Conservation (phyloP, 2,329 filamentous ascomycete species). For the Cytospora piceae region DNA sequence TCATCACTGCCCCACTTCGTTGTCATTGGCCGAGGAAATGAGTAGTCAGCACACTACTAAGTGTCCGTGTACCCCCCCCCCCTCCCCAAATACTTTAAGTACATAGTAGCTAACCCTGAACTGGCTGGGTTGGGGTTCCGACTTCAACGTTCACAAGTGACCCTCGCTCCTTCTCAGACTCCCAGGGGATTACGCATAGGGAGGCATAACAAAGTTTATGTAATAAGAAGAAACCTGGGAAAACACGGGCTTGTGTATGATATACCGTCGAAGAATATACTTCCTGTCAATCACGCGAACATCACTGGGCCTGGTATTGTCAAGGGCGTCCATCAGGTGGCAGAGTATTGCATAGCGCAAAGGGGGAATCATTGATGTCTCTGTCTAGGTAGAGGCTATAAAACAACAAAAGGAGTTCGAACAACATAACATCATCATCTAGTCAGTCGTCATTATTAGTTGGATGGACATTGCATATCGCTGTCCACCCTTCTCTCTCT, state of each 20-base stretch:
- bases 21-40: not conserved
- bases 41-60: too few relatives aligned
- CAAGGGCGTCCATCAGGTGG: not conserved
- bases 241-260: not conserved
- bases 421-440: conserved; percentile 25
- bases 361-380: conserved; percentile 32
- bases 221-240: not conserved
- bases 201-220: too few relatives aligned
- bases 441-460: conserved; percentile 26
- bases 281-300: not conserved
- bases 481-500: conserved; percentile 10
- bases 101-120: too few relatives aligned
- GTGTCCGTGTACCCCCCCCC: too few relatives aligned
- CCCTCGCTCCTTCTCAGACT: too few relatives aligned
- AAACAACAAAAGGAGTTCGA: conserved; percentile 12
- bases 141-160: too few relatives aligned
- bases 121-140: too few relatives aligned
- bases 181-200: too few relatives aligned
- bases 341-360: conserved; percentile 17
- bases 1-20: not conserved
- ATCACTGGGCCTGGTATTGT: not conserved
- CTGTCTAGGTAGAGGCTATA: conserved; percentile 26
- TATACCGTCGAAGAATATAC: not conserved
- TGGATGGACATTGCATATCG: conserved; percentile 7
- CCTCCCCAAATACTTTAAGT: too few relatives aligned